Conservation (phyloP, 805 yeast genomes). For the Tetrapisispora phaffii region DNA sequence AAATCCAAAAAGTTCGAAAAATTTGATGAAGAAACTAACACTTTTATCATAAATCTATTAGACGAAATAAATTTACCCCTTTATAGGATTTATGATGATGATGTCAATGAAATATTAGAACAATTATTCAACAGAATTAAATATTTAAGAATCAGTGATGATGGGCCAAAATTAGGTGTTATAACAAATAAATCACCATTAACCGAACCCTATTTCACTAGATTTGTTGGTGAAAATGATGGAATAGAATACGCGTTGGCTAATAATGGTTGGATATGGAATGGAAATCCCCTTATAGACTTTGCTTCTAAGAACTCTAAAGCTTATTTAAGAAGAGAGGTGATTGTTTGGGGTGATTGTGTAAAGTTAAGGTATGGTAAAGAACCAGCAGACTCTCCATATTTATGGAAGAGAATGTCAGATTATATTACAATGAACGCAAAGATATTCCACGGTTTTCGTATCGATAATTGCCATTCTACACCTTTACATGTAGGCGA, state of each 20-base stretch:
- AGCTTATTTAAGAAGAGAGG: constrained; percentile 83
- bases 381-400: constrained; percentile 73
- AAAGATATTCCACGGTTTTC: constrained; percentile 67
- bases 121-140: constrained; percentile 71
- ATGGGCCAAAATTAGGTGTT: constrained; percentile 76
- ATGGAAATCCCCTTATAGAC: constrained; percentile 85
- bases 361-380: constrained; percentile 82
- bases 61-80: constrained; percentile 71
- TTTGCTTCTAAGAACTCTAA: constrained; percentile 75
- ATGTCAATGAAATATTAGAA: constrained; percentile 49
- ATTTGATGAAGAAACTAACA: constrained; percentile 27
- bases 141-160: constrained; percentile 62
- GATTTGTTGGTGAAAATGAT: constrained; percentile 38
- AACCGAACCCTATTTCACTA: constrained; percentile 81
- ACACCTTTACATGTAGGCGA: constrained; percentile 95
- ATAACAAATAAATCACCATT: constrained; percentile 50
- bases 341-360: constrained; percentile 96
- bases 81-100: constrained; percentile 69
- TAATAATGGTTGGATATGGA: constrained; percentile 98
- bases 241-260: constrained; percentile 68
- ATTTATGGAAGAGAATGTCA: constrained; percentile 80
- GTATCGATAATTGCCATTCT: constrained; percentile 93
- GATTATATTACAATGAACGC: constrained; percentile 68
- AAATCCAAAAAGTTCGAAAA: constrained; percentile 27
- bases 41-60: constrained; percentile 42